Evolutionary conservation across 306 rosid species (phyloP).

Genomic region (Ziziphus jujuba): DNA sequence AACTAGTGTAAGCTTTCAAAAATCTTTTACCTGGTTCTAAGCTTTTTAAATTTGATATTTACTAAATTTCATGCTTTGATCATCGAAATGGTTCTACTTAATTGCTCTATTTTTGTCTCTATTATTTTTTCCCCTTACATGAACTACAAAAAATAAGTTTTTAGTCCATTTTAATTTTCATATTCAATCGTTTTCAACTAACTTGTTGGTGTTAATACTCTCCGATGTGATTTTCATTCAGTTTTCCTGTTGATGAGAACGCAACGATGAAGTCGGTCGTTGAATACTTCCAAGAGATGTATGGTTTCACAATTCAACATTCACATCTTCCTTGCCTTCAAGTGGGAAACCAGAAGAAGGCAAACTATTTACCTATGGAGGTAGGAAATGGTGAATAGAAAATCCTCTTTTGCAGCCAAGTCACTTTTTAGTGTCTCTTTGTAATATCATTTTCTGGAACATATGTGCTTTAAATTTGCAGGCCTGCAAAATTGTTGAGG

Average conservation of each 20-base stretch:
- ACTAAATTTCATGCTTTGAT: too few species aligned
- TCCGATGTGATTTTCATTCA: slow-evolving; percentile 29
- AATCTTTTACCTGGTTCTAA: not conserved
- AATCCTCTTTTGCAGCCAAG: not conserved
- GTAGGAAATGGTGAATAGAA: slow-evolving; percentile 36
- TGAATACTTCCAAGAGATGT: slow-evolving; percentile 98
- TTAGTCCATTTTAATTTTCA: not conserved
- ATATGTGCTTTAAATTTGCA: slow-evolving; percentile 27
- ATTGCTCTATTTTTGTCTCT: not conserved
- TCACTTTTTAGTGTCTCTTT: not conserved
- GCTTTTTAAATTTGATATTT: not conserved
- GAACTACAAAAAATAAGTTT: not conserved
- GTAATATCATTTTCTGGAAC: slow-evolving; percentile 1
- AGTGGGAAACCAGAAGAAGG: slow-evolving; percentile 98
- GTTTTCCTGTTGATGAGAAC: slow-evolving; percentile 96
- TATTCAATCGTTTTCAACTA: not conserved
- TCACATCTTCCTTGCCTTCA: slow-evolving; percentile 99
- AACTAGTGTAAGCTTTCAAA: slow-evolving; percentile 66
- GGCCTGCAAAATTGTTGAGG: slow-evolving; percentile 99
- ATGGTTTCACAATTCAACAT: slow-evolving; percentile 87
- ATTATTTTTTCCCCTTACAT: not conserved
- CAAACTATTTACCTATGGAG: slow-evolving; percentile 98
- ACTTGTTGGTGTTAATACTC: not conserved
- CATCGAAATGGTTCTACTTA: too few species aligned
- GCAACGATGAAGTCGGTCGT: slow-evolving; percentile 94